phyloP scores from a whole-genome alignment of 805 yeast species.

The Metschnikowia peoriensis region DNA sequence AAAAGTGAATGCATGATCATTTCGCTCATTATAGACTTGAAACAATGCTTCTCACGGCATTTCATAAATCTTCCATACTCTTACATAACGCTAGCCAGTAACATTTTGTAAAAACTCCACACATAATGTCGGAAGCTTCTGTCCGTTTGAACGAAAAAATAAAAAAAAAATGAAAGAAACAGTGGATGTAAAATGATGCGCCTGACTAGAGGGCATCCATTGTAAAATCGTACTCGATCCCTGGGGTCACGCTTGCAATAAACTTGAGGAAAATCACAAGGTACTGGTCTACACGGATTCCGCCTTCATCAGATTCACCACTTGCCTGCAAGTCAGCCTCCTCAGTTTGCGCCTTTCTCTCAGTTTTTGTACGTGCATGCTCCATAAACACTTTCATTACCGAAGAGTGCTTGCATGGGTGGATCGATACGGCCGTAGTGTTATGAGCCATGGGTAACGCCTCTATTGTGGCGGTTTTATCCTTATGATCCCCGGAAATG shows the following conservation, averaged over 20 bases:
- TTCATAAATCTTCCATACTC: too few species aligned
- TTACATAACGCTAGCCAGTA: too few species aligned
- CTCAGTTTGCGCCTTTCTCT: too few species aligned
- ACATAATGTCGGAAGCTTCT: background rate
- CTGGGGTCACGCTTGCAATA: constrained; percentile 95
- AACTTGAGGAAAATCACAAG: constrained; percentile 86
- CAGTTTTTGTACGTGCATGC: constrained; percentile 50
- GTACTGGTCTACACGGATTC: constrained; percentile 85
- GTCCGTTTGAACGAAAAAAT: background rate
- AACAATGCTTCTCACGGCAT: too few species aligned
- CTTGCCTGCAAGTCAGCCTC: constrained; percentile 6
- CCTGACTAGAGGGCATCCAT: constrained; percentile 72
- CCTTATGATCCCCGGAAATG: constrained; percentile 84
- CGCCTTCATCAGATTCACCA: background rate
- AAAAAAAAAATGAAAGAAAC: too few species aligned
- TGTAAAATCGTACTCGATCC: constrained; percentile 96
- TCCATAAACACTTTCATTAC: constrained; percentile 90
- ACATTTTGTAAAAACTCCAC: too few species aligned
- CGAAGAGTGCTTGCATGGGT: constrained; percentile 93
- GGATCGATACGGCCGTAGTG: constrained; percentile 82
- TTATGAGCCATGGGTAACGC: constrained; percentile 78
- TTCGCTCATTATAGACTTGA: too few species aligned
- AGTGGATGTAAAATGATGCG: too few species aligned
- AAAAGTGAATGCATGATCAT: too few species aligned
- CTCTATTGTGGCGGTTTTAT: constrained; percentile 96